Base-by-base conservation (phyloP, 2,329 filamentous ascomycete species). In the Calycina herbarum region DNA sequence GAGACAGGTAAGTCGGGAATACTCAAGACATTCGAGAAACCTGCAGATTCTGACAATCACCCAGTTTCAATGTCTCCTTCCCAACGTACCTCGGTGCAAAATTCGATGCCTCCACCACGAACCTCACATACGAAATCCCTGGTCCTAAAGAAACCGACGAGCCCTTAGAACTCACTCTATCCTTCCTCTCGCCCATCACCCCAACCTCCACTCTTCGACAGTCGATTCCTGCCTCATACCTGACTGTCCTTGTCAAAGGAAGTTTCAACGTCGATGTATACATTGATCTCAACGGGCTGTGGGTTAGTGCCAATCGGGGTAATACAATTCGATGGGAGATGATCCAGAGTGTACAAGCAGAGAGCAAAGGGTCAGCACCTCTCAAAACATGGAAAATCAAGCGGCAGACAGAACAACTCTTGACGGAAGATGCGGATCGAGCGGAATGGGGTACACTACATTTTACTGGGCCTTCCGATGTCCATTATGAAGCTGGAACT, bases 391-490 rank as follows among this genome's bases (percentile, higher is more conserved):
- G 88, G 88, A 85, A 82, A 67, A 81, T 92, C 35, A 82, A 83
- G 64, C 82, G 88, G 48, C 79, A 79, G 65, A 75, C 82, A 6
- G 86, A 94, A 76, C 82, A 89, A 75, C 80, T 91, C n/a, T 85
- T 95, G 63, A 91, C 89, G 0, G 93, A 96, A 76, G 84, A 84
- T 64, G 79, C 79, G 56, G 93, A 96, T 72, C 89, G 89, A 56
- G 85, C 90, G 0, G 92, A 96, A 84, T 96, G 93, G 93, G 93
- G 93, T 3, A 89, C 87, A 33, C 77, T 96, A 65, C 86, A 92
- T 77, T 92, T 96, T 75, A 89, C 89, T 27, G 92, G 83, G 1
- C 91, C 92, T 27, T 79, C 82, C 69, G 84, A 89, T 73, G 86
- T 85, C 20, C 81, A 84, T 31, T 89, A 94, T 74, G 87, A 94